Evolutionary conservation across 768 basidiomycete genomes (phyloP).

Genomic region (Coprinellus micaceus): DNA sequence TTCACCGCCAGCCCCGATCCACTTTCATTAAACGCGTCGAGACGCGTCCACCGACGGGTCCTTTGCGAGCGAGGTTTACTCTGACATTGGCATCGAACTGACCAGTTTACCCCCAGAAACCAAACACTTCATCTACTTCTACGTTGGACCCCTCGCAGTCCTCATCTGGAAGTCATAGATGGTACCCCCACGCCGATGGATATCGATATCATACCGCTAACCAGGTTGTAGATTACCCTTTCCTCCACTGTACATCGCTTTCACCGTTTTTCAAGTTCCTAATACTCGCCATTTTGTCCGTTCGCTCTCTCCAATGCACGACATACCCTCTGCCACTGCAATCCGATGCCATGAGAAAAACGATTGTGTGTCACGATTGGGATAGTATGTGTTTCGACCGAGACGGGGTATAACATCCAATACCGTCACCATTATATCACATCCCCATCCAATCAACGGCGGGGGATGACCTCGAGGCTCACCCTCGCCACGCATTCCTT

Average conservation of each 20-base stretch:
- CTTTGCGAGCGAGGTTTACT: background rate
- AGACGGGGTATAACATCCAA: constrained; percentile 18
- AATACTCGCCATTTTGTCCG: background rate
- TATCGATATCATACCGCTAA: background rate
- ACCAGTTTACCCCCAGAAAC: constrained; percentile 59
- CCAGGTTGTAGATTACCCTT: constrained; percentile 4
- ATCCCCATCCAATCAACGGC: constrained; percentile 17
- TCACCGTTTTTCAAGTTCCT: background rate
- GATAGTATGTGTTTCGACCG: constrained; percentile 10
- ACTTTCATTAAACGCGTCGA: constrained; percentile 5
- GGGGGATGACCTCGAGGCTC: constrained; percentile 51
- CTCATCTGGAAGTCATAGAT: constrained; percentile 90
- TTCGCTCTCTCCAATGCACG: constrained; percentile 1
- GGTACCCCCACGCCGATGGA: background rate
- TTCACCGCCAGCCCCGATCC: background rate
- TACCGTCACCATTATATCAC: constrained; percentile 10
- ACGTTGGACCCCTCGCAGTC: constrained; percentile 88
- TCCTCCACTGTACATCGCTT: background rate
- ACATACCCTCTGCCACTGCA: background rate
- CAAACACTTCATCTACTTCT: constrained; percentile 99
- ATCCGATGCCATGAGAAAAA: background rate
- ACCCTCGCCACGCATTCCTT: constrained; percentile 52
- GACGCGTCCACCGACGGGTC: constrained; percentile 1
- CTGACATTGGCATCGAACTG: constrained; percentile 7
- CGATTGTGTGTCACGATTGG: constrained; percentile 1